Evolutionary conservation across 2,329 filamentous ascomycete species (phyloP).

Genomic region (Phyllachora maydis): DNA sequence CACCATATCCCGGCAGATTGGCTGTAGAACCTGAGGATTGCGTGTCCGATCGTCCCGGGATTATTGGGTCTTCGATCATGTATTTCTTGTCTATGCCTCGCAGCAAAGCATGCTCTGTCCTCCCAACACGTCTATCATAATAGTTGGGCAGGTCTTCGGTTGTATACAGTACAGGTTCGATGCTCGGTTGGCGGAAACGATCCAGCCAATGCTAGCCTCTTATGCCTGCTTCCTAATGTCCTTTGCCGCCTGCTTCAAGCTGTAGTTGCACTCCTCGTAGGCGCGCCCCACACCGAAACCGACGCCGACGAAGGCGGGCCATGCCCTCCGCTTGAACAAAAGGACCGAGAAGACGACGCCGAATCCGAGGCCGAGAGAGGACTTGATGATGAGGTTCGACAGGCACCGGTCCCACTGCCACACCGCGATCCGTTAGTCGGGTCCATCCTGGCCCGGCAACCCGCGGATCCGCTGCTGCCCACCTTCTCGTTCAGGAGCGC

Average conservation of each 20-base stretch:
- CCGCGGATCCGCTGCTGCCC: constrained; percentile 10
- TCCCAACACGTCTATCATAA: too few relatives aligned
- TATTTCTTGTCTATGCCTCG: too few relatives aligned
- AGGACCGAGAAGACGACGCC: constrained; percentile 97
- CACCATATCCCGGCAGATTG: too few relatives aligned
- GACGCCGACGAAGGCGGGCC: constrained; percentile 86
- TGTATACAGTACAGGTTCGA: too few relatives aligned
- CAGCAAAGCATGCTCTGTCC: too few relatives aligned
- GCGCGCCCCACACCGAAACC: constrained; percentile 92
- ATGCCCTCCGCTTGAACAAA: constrained; percentile 92
- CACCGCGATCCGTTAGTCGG: constrained; percentile 3
- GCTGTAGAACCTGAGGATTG: too few relatives aligned
- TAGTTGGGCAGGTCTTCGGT: too few relatives aligned
- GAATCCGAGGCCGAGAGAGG: constrained; percentile 85
- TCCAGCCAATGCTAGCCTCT: too few relatives aligned
- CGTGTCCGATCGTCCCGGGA: too few relatives aligned
- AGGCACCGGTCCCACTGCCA: constrained; percentile 92
- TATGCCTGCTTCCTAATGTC: constrained; percentile 33
- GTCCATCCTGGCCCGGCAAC: background rate
- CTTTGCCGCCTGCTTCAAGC: constrained; percentile 38
- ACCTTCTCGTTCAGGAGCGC: constrained; percentile 98
- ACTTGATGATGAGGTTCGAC: constrained; percentile 93
- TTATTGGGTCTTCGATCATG: too few relatives aligned
- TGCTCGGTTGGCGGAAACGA: too few relatives aligned
- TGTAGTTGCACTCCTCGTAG: constrained; percentile 95